phyloP scores from a whole-genome alignment of 306 rosid genomes.

The Castanea crenata region DNA sequence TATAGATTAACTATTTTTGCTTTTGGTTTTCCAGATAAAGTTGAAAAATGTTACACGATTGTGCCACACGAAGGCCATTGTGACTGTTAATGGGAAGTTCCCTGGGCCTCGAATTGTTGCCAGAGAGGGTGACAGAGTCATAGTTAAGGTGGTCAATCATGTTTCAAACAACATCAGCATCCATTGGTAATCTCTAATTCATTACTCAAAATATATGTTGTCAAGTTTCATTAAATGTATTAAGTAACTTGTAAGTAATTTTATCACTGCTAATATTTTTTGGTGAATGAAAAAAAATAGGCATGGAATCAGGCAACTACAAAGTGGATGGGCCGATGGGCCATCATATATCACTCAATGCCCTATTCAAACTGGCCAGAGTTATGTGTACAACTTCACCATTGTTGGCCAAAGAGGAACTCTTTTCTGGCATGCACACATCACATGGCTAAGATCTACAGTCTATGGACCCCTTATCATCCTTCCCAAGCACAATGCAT shows the following conservation, averaged over 20 bases:
- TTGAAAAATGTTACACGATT: conserved; percentile 52
- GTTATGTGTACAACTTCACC: conserved; percentile 68
- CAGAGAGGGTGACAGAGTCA: conserved; percentile 68
- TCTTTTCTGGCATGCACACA: conserved; percentile 69
- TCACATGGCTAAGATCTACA: conserved; percentile 68
- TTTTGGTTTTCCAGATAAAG: conserved; percentile 36
- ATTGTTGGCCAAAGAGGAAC: conserved; percentile 69
- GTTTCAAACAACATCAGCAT: conserved; percentile 56
- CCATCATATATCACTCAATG: conserved; percentile 74
- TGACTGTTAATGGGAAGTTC: conserved; percentile 61
- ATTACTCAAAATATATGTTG: neutral
- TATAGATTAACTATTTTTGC: neutral
- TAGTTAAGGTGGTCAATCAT: conserved; percentile 67
- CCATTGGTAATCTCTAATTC: conserved; percentile 49
- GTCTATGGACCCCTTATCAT: conserved; percentile 65
- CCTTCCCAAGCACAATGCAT: conserved; percentile 42
- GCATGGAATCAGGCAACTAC: conserved; percentile 68
- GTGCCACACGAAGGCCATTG: conserved; percentile 56
- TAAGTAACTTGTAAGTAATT: neutral
- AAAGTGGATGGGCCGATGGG: conserved; percentile 74
- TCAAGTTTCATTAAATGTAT: neutral
- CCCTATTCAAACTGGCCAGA: conserved; percentile 58
- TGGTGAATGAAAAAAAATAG: conserved; percentile 27
- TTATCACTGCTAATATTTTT: neutral
- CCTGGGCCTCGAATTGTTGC: conserved; percentile 66